These are phyloP conservation scores for Panus rudis DNA, from an alignment of 768 basidiomycete genomes.

Conservation along the genomic window DNA sequence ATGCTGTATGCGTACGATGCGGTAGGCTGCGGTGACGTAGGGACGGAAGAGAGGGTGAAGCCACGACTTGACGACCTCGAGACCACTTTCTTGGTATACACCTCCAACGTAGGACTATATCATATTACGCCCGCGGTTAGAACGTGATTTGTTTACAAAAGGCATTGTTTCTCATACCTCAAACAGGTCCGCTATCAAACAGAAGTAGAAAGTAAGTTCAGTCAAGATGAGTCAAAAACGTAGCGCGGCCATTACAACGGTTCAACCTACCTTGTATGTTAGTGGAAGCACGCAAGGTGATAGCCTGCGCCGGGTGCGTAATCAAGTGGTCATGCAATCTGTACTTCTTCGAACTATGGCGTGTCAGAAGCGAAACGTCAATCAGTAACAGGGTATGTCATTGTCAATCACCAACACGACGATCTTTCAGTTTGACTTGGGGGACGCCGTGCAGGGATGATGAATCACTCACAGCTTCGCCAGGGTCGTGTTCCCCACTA, in stretches of 20 bases:
- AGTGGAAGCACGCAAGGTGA: conserved; percentile 59
- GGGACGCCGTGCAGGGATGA: conserved; percentile 9
- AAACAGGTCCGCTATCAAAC: conserved; percentile 60
- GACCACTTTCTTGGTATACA: conserved; percentile 62
- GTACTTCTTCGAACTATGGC: conserved; percentile 55
- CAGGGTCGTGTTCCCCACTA: conserved; percentile 69
- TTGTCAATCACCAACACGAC: neutral
- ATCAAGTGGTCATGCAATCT: conserved; percentile 53
- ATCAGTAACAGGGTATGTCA: neutral
- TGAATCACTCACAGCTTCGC: conserved; percentile 52
- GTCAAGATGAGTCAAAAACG: conserved; percentile 1
- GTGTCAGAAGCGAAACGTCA: neutral
- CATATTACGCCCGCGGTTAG: neutral
- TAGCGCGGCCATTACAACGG: neutral
- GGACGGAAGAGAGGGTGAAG: conserved; percentile 56
- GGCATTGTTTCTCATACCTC: conserved; percentile 41
- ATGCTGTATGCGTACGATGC: conserved; percentile 56
- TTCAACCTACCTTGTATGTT: conserved; percentile 59
- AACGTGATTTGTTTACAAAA: neutral
- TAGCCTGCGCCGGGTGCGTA: conserved; percentile 65
- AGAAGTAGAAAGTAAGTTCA: conserved; percentile 5
- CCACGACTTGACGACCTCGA: conserved; percentile 51
- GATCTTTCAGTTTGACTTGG: neutral
- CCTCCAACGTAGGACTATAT: conserved; percentile 76
- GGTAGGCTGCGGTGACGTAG: conserved; percentile 56